phyloP scores from a whole-genome alignment of 192 early-diverging fungal species.

The Gonapodya prolifera region DNA sequence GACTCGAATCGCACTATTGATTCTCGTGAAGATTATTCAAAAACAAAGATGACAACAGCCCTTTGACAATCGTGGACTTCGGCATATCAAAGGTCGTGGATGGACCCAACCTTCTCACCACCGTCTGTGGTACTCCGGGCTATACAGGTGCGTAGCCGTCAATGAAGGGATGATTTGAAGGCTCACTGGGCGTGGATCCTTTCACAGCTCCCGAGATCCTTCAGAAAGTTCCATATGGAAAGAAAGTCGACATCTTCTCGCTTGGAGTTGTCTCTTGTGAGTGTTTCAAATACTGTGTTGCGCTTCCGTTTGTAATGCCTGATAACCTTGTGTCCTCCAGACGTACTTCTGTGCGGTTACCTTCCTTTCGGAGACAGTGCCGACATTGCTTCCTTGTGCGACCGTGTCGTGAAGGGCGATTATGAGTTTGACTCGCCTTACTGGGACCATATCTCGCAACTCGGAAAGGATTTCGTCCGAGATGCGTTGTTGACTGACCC shows the following conservation, averaged over 20 bases:
- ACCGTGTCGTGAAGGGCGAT: slow-evolving; percentile 51
- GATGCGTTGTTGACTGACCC: slow-evolving; percentile 42
- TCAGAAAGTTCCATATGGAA: slow-evolving; percentile 1
- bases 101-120: slow-evolving; percentile 6
- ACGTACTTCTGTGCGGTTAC: neutral
- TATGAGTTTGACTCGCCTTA: slow-evolving; percentile 66
- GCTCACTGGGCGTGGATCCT: neutral
- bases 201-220: slow-evolving; percentile 4
- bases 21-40: neutral
- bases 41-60: neutral
- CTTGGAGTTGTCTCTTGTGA: neutral
- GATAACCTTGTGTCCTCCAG: neutral
- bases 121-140: slow-evolving; percentile 8
- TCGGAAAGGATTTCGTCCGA: slow-evolving; percentile 47
- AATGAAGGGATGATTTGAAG: no score
- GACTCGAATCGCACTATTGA: neutral
- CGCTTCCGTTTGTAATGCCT: neutral
- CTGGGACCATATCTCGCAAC: slow-evolving; percentile 66
- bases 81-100: slow-evolving; percentile 11
- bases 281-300: neutral
- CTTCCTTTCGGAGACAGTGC: neutral
- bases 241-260: neutral
- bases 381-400: neutral
- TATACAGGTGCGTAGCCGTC: slow-evolving; percentile 7
- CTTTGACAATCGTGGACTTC: slow-evolving; percentile 6